phyloP scores from a whole-genome alignment of 495 filamentous ascomycete species.

The Cladorrhinum samala region DNA sequence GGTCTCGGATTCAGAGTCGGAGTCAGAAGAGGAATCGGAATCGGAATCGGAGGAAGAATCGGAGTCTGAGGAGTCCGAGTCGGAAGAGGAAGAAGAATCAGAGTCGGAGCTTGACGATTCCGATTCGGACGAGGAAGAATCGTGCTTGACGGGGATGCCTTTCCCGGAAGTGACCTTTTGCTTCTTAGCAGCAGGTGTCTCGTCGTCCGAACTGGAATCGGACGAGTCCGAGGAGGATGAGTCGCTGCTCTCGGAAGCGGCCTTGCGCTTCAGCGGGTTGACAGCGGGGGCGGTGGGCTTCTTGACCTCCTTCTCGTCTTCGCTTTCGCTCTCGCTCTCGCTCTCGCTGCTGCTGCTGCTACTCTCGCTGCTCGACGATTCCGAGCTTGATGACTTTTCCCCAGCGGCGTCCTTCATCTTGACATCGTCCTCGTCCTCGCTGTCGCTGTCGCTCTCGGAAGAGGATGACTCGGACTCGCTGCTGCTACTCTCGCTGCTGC shows the following conservation, averaged over 20 bases:
- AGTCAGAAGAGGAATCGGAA: constrained; percentile 23
- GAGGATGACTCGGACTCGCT: constrained; percentile 63
- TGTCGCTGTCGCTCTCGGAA: constrained; percentile 81
- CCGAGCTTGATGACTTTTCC: constrained; percentile 31
- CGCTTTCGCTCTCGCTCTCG: constrained; percentile 55
- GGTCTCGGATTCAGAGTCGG: constrained; percentile 37
- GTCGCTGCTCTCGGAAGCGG: constrained; percentile 37
- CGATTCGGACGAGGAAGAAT: constrained; percentile 39
- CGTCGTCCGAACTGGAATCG: constrained; percentile 29
- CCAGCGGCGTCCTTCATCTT: constrained; percentile 52
- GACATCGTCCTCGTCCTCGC: constrained; percentile 54
- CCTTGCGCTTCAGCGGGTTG: constrained; percentile 60
- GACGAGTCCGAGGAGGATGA: constrained; percentile 21
- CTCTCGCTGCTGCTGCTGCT: constrained; percentile 38
- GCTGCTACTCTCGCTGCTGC: constrained; percentile 23
- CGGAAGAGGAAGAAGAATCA: constrained; percentile 3
- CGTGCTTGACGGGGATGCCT: constrained; percentile 9
- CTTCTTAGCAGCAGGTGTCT: constrained; percentile 30
- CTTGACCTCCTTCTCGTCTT: constrained; percentile 44
- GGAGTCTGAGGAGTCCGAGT: constrained; percentile 8
- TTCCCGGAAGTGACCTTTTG: constrained; percentile 16
- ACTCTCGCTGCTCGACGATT: constrained; percentile 26
- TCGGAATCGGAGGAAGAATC: constrained; percentile 29
- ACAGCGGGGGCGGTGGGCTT: constrained; percentile 26
- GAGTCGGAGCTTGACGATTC: constrained; percentile 34